phyloP scores from a whole-genome alignment of 495 filamentous ascomycete species.

The Aspergillus sclerotiicarbonarius region DNA sequence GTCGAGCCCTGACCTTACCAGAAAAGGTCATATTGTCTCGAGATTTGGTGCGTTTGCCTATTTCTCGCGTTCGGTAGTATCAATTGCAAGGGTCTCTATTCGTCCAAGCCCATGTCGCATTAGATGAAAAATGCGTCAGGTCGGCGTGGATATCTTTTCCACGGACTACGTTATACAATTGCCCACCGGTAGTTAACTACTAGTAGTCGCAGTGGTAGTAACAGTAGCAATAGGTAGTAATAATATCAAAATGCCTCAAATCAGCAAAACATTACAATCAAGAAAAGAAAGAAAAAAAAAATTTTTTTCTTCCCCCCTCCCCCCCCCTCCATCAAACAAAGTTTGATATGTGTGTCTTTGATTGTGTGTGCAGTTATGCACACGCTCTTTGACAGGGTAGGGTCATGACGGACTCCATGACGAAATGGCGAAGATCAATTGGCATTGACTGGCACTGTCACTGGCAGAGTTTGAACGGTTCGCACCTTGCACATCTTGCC shows the following conservation, averaged over 20 bases:
- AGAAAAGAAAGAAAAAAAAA: no score
- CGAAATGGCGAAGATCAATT: not conserved
- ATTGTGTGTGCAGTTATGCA: no score
- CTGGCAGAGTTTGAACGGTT: not conserved
- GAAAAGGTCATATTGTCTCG: constrained; percentile 19
- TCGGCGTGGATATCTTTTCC: constrained; percentile 10
- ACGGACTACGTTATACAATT: not conserved
- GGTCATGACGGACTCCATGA: constrained; percentile 2
- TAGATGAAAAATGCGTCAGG: not conserved
- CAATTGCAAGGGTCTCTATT: constrained; percentile 10
- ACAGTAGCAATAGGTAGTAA: no score
- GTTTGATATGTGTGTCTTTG: not conserved
- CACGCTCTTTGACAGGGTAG: not conserved
- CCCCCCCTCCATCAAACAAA: not conserved
- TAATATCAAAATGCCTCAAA: not conserved
- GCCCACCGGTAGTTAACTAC: not conserved
- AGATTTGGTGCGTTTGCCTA: constrained; percentile 5
- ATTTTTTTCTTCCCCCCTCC: not conserved
- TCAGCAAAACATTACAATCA: not conserved
- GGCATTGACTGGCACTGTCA: no score
- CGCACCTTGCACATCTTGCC: not conserved
- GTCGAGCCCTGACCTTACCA: constrained; percentile 7
- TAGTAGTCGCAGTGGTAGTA: no score
- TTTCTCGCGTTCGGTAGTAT: constrained; percentile 12
- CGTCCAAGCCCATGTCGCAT: not conserved